A percentile compares a stretch with the other conserved stretches of the same genome.
Conservation (phyloP, 345 rosid species). For the Nephelium lappaceum region DNA sequence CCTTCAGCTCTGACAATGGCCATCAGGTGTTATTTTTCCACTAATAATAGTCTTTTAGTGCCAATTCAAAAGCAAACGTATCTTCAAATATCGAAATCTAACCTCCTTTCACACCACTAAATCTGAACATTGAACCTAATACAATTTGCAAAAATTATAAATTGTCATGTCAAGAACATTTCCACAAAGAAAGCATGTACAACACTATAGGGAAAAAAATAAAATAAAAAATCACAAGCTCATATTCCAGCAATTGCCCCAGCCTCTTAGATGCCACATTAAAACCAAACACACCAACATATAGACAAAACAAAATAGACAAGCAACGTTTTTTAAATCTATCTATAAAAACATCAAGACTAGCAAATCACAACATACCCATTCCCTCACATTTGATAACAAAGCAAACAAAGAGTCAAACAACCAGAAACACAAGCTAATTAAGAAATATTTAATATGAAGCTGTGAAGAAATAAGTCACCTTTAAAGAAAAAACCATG, state of each 20-base stretch:
- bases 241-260: too few species aligned
- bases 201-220: too few species aligned
- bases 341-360: not conserved
- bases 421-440: not conserved
- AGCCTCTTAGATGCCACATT: too few species aligned
- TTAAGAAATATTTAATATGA: too few species aligned
- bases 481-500: constrained; percentile 27
- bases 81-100: not conserved
- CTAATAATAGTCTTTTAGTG: not conserved
- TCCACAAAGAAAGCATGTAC: not conserved
- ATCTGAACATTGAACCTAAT: not conserved
- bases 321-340: not conserved
- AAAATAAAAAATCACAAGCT: too few species aligned
- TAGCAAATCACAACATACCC: not conserved
- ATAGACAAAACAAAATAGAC: not conserved
- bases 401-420: not conserved
- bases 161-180: not conserved
- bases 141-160: not conserved
- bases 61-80: not conserved
- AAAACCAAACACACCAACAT: not conserved
- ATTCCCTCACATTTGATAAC: not conserved
- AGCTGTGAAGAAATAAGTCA: constrained; percentile 14
- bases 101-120: not conserved
- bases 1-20: too few species aligned
- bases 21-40: not conserved